These are phyloP conservation scores for Nicotiana otophora DNA, from an alignment of 257 asterid genomes.

Conservation along the genomic window DNA sequence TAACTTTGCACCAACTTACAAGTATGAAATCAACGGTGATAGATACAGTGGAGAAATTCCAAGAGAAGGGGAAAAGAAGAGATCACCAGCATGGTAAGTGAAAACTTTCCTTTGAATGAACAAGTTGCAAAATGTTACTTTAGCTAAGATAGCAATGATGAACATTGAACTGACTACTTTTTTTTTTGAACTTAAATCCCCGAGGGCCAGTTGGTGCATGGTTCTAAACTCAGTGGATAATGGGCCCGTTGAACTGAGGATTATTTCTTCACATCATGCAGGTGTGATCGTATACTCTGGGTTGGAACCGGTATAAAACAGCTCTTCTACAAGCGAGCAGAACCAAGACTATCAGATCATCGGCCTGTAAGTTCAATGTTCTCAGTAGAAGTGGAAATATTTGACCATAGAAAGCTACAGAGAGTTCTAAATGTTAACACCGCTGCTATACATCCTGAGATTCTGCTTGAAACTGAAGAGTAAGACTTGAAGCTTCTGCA, in stretches of 20 bases:
- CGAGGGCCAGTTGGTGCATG: too few species aligned
- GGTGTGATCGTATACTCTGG: constrained; percentile 97
- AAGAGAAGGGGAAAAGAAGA: constrained; percentile 84
- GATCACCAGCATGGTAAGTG: constrained; percentile 93
- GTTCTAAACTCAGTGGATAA: too few species aligned
- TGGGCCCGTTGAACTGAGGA: not conserved
- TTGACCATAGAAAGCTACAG: constrained; percentile 71
- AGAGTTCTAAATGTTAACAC: constrained; percentile 62
- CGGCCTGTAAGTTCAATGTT: constrained; percentile 76
- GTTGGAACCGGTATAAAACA: constrained; percentile 86
- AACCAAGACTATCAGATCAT: constrained; percentile 70
- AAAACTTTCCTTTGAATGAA: not conserved
- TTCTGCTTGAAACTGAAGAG: constrained; percentile 32
- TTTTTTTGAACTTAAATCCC: too few species aligned
- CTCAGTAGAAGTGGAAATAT: constrained; percentile 68
- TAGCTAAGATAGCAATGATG: too few species aligned
- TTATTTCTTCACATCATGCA: constrained; percentile 19
- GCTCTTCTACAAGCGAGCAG: constrained; percentile 55
- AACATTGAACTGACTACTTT: too few species aligned
- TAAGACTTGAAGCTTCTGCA: constrained; percentile 11
- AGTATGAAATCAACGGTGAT: constrained; percentile 70
- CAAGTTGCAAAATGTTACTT: not conserved
- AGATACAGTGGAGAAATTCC: constrained; percentile 56
- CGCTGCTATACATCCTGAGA: constrained; percentile 63
- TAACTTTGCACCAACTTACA: constrained; percentile 88